Percentiles rank a stretch among this genome's conserved stretches.
Evolutionary conservation across 345 rosid species (phyloP).

Genomic region (Hypericum perforatum): DNA sequence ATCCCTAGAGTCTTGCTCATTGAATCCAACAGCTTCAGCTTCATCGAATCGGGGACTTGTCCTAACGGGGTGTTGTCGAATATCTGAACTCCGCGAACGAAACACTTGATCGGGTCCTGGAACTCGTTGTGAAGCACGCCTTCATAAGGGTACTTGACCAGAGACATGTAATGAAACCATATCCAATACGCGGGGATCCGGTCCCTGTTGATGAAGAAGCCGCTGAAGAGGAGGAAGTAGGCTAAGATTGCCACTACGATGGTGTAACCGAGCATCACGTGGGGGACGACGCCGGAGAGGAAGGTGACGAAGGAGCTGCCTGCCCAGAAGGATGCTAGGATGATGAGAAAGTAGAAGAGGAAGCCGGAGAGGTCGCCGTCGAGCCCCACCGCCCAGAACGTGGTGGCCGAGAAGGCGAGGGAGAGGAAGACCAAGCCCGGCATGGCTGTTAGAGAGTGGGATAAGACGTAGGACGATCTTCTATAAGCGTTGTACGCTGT

Average conservation of each 20-base stretch:
- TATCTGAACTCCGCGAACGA: constrained; percentile 28
- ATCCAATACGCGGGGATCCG: constrained; percentile 31
- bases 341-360: neutral
- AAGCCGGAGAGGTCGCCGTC: constrained; percentile 3
- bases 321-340: constrained; percentile 2
- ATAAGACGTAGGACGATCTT: constrained; percentile 77
- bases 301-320: neutral
- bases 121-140: constrained; percentile 27
- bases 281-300: constrained; percentile 3
- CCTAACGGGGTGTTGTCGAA: constrained; percentile 17
- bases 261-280: neutral
- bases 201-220: constrained; percentile 25
- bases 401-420: neutral
- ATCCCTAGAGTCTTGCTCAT: constrained; percentile 27
- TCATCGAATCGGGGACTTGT: neutral
- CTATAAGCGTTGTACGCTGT: constrained; percentile 86
- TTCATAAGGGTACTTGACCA: constrained; percentile 30
- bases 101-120: constrained; percentile 23
- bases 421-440: constrained; percentile 27
- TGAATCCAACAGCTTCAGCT: constrained; percentile 10
- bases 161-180: constrained; percentile 31
- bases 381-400: neutral
- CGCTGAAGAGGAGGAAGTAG: constrained; percentile 24
- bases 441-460: constrained; percentile 48
- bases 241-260: constrained; percentile 2